Evolutionary conservation across 1,139 yeast genomes (phyloP).

Genomic region (Torulaspora pretoriensis): DNA sequence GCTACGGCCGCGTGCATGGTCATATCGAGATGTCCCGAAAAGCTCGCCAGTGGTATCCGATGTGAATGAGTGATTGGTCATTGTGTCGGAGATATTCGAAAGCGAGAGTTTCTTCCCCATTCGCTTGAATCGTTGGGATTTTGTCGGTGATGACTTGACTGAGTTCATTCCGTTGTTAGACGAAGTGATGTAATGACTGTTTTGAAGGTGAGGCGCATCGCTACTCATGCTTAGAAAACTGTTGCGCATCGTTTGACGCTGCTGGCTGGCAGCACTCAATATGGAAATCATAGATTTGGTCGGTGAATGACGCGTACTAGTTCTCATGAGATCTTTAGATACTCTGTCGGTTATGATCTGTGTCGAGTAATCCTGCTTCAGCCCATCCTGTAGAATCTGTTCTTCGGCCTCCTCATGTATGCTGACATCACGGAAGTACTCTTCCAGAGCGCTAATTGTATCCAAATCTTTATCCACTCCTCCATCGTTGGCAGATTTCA

Average conservation of each 20-base stretch:
- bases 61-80: constrained; percentile 10
- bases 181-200: constrained; percentile 15
- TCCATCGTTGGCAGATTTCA: not conserved
- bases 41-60: constrained; percentile 9
- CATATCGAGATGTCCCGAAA: constrained; percentile 10
- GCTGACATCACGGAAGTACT: constrained; percentile 23
- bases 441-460: constrained; percentile 30
- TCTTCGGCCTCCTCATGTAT: constrained; percentile 16
- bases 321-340: constrained; percentile 15
- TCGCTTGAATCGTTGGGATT: constrained; percentile 27
- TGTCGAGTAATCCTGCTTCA: constrained; percentile 24
- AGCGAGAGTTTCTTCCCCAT: constrained; percentile 33
- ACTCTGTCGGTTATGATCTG: constrained; percentile 15
- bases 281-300: constrained; percentile 34
- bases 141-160: constrained; percentile 32
- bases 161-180: constrained; percentile 11
- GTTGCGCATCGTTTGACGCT: constrained; percentile 15
- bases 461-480: constrained; percentile 15
- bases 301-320: constrained; percentile 31
- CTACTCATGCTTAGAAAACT: constrained; percentile 19
- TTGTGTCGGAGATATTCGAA: constrained; percentile 30
- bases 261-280: constrained; percentile 24
- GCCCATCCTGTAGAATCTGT: constrained; percentile 25
- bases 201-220: constrained; percentile 18
- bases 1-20: constrained; percentile 28